Evolutionary conservation across 2,329 filamentous ascomycete genomes (phyloP).

Genomic region (Teratosphaeria viscida): DNA sequence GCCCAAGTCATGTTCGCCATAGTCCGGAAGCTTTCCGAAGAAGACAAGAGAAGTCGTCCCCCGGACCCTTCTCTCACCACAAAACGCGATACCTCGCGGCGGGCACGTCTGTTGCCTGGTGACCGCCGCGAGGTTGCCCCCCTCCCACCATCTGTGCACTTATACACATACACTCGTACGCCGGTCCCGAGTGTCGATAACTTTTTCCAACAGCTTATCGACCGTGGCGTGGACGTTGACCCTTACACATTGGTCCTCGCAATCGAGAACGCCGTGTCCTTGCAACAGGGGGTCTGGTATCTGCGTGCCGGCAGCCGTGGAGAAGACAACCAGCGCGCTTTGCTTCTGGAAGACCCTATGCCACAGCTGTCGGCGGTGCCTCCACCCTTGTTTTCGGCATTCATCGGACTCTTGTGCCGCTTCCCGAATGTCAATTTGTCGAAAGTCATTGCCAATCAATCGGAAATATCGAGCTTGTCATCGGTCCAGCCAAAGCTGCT

Average conservation of each 20-base stretch:
- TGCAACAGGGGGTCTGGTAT: conserved; percentile 41
- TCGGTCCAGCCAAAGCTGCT: not conserved
- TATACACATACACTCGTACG: conserved; percentile 55
- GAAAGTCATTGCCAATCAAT: conserved; percentile 9
- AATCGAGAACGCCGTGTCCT: conserved; percentile 41
- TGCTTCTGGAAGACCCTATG: not conserved
- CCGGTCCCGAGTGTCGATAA: conserved; percentile 48
- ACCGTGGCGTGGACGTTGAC: conserved; percentile 38
- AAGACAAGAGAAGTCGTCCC: conserved; percentile 7
- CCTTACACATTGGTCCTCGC: conserved; percentile 46
- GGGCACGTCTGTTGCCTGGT: conserved; percentile 41
- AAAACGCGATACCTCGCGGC: not conserved
- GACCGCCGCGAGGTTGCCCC: conserved; percentile 47
- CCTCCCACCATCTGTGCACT: conserved; percentile 48
- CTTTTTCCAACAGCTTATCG: conserved; percentile 51
- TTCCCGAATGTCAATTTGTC: conserved; percentile 28
- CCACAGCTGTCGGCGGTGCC: conserved; percentile 14
- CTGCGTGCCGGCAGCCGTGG: conserved; percentile 22
- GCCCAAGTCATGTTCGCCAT: conserved; percentile 44
- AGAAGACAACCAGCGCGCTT: not conserved
- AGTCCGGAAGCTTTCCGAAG: conserved; percentile 44
- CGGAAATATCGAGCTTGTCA: not conserved
- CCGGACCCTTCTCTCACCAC: not conserved
- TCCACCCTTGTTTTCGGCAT: conserved; percentile 38
- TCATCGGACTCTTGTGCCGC: conserved; percentile 42